A percentile compares a stretch with the other conserved stretches of the same genome.
Conservation (phyloP, 306 rosid genomes). For the Prunus persica region Prunus_persica_NCBIv2 NC_034016.1:20242501-20243000, state of each 20-base stretch:
- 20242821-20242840: background rate
- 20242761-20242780: slow-evolving; percentile 5
- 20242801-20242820: background rate
- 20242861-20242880: background rate
- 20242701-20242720: background rate
- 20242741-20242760: background rate
- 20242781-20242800: background rate
- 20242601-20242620: too few species aligned
- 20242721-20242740: background rate
- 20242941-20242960: background rate
- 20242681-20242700: too few species aligned
- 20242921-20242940: background rate
- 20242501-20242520: too few species aligned
- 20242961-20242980: background rate
- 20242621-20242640: too few species aligned
- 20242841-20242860: background rate
- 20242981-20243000: background rate
- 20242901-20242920: background rate
- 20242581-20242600: too few species aligned
- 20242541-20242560: too few species aligned
- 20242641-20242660: too few species aligned
- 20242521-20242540: too few species aligned
- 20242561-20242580: too few species aligned
- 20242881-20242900: background rate
- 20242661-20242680: too few species aligned